Conservation (phyloP, 805 yeast genomes). For the Barnettozyma sp. region DNA sequence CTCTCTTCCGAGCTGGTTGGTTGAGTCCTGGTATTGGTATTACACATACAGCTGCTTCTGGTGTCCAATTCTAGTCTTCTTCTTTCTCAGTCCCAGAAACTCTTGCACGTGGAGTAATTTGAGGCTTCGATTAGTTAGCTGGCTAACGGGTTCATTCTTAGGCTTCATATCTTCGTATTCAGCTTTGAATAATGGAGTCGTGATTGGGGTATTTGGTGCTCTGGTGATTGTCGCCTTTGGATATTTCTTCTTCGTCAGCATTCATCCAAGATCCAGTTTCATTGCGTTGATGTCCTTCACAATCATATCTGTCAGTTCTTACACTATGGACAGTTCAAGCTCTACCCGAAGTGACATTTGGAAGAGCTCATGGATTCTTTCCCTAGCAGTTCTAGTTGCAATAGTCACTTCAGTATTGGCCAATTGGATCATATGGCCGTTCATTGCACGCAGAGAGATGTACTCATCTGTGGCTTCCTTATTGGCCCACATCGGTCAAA, state of each 20-base stretch:
- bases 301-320: conserved; percentile 30
- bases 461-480: conserved; percentile 33
- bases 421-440: conserved; percentile 45
- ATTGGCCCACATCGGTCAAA: conserved; percentile 36
- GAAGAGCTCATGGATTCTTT: conserved; percentile 35
- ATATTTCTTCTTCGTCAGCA: conserved; percentile 29
- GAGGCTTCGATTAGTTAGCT: conserved; percentile 28
- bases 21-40: conserved; percentile 36
- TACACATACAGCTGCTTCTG: conserved; percentile 37
- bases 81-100: conserved; percentile 36
- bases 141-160: conserved; percentile 39
- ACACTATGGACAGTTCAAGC: conserved; percentile 8
- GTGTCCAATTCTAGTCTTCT: conserved; percentile 32
- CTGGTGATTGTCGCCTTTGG: conserved; percentile 29
- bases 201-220: conserved; percentile 35
- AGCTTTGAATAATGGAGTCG: conserved; percentile 35
- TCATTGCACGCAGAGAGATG: conserved; percentile 37
- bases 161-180: conserved; percentile 29
- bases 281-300: conserved; percentile 36
- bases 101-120: conserved; percentile 32
- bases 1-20: conserved; percentile 39
- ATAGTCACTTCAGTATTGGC: conserved; percentile 30
- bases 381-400: conserved; percentile 35
- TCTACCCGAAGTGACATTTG: conserved; percentile 27
- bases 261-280: conserved; percentile 38